Percentiles rank a stretch among this genome's conserved stretches.
Evolutionary conservation across 352 stramenopile genomes (phyloP).

Genomic region (Phytophthora fragariae): DNA sequence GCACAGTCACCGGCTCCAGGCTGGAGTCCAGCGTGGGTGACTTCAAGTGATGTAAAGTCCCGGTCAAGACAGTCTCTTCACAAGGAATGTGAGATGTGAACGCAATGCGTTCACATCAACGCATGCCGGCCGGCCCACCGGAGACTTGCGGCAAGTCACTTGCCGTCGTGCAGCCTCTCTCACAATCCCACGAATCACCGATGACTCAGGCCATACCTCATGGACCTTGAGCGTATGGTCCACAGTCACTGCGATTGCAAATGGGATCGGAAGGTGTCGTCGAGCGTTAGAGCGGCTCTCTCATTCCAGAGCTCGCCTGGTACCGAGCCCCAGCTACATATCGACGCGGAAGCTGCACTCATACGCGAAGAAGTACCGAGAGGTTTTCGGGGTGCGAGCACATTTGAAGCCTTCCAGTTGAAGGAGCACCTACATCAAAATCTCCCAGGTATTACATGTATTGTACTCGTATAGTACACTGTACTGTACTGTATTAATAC

Average conservation of each 20-base stretch:
- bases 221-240: slow-evolving; percentile 12
- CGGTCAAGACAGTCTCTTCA: not conserved
- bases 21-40: not conserved
- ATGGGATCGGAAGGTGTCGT: slow-evolving; percentile 20
- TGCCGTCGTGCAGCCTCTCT: not conserved
- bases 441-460: too few species aligned
- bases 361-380: slow-evolving; percentile 8
- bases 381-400: slow-evolving; percentile 2
- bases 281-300: not conserved
- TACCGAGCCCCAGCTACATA: too few species aligned
- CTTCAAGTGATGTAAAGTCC: slow-evolving; percentile 4
- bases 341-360: slow-evolving; percentile 1
- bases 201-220: not conserved
- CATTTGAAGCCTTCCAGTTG: not conserved
- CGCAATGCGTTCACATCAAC: too few species aligned
- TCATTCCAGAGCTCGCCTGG: not conserved
- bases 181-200: slow-evolving; percentile 20
- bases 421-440: not conserved
- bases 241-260: slow-evolving; percentile 5
- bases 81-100: slow-evolving; percentile 22
- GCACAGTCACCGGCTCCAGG: too few species aligned
- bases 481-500: too few species aligned
- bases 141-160: slow-evolving; percentile 15
- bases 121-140: slow-evolving; percentile 16
- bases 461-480: too few species aligned